phyloP scores from a whole-genome alignment of 177 flowering plant species.

The Vitis hybrid region DNA sequence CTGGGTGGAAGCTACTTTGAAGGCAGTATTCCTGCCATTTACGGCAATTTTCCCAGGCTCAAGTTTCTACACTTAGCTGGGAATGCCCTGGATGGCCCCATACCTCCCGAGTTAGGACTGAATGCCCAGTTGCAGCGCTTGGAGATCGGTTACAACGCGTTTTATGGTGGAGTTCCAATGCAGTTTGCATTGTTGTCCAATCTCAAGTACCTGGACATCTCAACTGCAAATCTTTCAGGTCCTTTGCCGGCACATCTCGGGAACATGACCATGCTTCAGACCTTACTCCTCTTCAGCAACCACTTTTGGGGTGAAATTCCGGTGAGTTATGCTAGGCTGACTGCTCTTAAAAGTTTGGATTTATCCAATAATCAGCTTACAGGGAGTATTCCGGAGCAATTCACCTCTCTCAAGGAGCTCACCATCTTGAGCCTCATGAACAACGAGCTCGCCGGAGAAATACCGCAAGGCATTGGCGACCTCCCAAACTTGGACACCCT shows the following conservation, averaged over 20 bases:
- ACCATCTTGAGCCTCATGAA: slow-evolving; percentile 43
- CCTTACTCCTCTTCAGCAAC: slow-evolving; percentile 65
- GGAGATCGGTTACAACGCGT: slow-evolving; percentile 82
- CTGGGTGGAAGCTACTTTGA: slow-evolving; percentile 92
- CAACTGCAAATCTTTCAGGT: slow-evolving; percentile 57
- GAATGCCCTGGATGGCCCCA: slow-evolving; percentile 49
- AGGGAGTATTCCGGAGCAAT: slow-evolving; percentile 55
- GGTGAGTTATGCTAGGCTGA: slow-evolving; percentile 32
- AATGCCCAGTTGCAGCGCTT: slow-evolving; percentile 53
- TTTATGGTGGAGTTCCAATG: slow-evolving; percentile 45
- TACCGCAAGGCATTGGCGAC: slow-evolving; percentile 65
- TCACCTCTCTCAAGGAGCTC: slow-evolving; percentile 47
- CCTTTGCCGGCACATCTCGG: slow-evolving; percentile 45
- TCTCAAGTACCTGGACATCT: slow-evolving; percentile 68
- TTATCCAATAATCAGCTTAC: slow-evolving; percentile 70
- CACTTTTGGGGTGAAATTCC: slow-evolving; percentile 71
- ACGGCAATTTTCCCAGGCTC: slow-evolving; percentile 48
- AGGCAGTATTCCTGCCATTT: slow-evolving; percentile 57
- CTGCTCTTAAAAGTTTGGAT: slow-evolving; percentile 48
- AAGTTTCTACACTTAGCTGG: slow-evolving; percentile 66
- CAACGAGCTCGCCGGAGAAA: slow-evolving; percentile 61
- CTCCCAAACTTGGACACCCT: slow-evolving; percentile 58
- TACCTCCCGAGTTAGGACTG: slow-evolving; percentile 61
- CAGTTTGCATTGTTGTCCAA: slow-evolving; percentile 43
- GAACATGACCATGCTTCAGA: slow-evolving; percentile 51